Percentiles rank a stretch among this genome's conserved stretches.
phyloP scores from a whole-genome alignment of 805 yeast genomes.

The Nadsonia fulvescens region DNA sequence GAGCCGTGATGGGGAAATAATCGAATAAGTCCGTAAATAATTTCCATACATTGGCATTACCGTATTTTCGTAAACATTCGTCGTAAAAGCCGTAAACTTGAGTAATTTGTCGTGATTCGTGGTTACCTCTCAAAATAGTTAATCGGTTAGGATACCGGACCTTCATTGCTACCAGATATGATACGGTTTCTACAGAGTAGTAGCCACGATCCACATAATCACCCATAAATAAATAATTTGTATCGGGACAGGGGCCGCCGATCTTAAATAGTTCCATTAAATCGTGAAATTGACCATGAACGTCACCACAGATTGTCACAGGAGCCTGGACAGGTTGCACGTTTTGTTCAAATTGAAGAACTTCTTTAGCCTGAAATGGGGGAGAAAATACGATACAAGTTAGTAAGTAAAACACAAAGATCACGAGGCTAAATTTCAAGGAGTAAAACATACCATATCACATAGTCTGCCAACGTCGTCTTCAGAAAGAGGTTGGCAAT shows the following conservation, averaged over 20 bases:
- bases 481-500: slow-evolving; percentile 75
- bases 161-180: slow-evolving; percentile 85
- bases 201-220: slow-evolving; percentile 88
- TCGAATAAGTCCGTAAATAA: slow-evolving; percentile 85
- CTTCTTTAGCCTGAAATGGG: slow-evolving; percentile 58
- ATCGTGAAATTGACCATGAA: slow-evolving; percentile 94
- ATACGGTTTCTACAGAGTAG: slow-evolving; percentile 83
- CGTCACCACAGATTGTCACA: slow-evolving; percentile 93
- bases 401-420: slow-evolving; percentile 77
- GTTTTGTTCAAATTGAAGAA: slow-evolving; percentile 76
- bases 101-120: slow-evolving; percentile 89
- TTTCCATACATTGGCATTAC: slow-evolving; percentile 88
- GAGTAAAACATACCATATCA: slow-evolving; percentile 46
- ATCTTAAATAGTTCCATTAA: slow-evolving; percentile 86
- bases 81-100: slow-evolving; percentile 95
- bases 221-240: slow-evolving; percentile 72
- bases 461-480: slow-evolving; percentile 67
- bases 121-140: slow-evolving; percentile 88
- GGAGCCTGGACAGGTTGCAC: slow-evolving; percentile 93
- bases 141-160: slow-evolving; percentile 84
- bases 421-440: slow-evolving; percentile 49
- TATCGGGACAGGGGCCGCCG: slow-evolving; percentile 91
- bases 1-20: slow-evolving; percentile 88
- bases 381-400: neutral
- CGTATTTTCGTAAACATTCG: slow-evolving; percentile 88